Evolutionary conservation across 441 rosid species (phyloP), one percentile per base, ranked within the genome.

Genomic region (Gossypium laxum): DNA sequence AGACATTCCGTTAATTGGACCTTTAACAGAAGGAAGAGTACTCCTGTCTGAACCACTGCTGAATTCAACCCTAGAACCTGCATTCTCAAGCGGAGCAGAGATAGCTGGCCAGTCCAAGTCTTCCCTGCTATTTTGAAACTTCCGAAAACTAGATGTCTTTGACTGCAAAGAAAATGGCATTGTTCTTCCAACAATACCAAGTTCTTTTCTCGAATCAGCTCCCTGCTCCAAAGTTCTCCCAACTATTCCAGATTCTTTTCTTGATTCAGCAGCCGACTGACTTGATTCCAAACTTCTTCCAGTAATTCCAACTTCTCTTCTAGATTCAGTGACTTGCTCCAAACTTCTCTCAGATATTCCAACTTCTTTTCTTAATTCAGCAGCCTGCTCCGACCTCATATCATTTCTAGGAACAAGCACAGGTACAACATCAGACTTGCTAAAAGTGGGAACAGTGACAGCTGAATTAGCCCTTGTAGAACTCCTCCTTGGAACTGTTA

Each of bases 111-210:
- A 88, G 76, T 86, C 96, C 74, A 75, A 72, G 64, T 89, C 93
- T 73, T 87, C 93, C 78, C 90, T 83, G 78, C 79, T 77, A 76
- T 72, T 87, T 17, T 91, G 79, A 67, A 80, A 75, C 85, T 83
- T 92, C 67, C 85, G 85, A 66, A 83, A 79, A 74, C 85, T 96
- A 78, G 85, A 69, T 18, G 89, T 62, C 79, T 85, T 89, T 45
- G 95, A 88, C 81, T 92, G 99, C 90, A 92, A 81, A 34, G 99
- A 90, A 83, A 92, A 95, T 48, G 96, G 99, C 98, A 92, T 95
- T 55, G 96, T 83, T 79, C 98, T 91, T 61, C 88, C 96, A 70
- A 85, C 92, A 73, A 90, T 87, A 75, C 87, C 89, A 64, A 82
- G 80, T 71, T 95, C 96, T 82, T 89, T 84, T 82, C 88, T 86